Base-by-base conservation (phyloP, 164 flowering plant genomes). In the Santalum album region DNA sequence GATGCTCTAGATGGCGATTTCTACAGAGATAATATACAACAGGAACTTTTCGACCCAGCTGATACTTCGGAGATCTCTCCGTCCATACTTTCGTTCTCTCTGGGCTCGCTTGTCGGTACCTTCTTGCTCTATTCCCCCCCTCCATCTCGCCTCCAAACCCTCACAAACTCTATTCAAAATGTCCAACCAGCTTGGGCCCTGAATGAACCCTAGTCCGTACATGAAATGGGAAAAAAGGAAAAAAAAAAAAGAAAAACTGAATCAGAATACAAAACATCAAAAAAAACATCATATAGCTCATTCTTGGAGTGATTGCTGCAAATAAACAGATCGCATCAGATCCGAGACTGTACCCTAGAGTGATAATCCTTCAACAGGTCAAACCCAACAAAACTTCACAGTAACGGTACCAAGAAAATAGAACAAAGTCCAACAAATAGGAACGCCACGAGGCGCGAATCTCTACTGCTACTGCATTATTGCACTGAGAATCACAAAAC, bases 1-100 rank as follows among this genome's bases (percentile, higher is more conserved):
- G 99, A 62, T 94, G 99, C 67, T 94, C 99, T 1, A 94, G 92
- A 67, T 86, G 96, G 3, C 81, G 76, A 66, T 87, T 90, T 25
- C 92, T 66, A 59, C 81, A 85, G 12, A 90, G 76, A 59, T 94
- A 94, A 64, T 94, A 94, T 47, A 94, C 84, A 34, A 94, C 96
- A 0, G 88, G 75, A n/a, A 87, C 90, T 54, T 70, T 94, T 27
- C 77, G 64, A 60, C 61, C 58, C 66, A 72, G 79, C 12, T 68
- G 78, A 53, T 79, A 84, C 71, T 79, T 85, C 0, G 88, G 84
- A 10, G 95, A 85, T 58, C 73, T 79, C 71, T 85, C 90, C 19
- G 70, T 78, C 95, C 92, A 78, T 12, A 86, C 88, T 59, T 68
- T 81, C 5, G 88, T 70, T 54, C 96, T 81, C 66, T 85, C 96